Conservation (phyloP, 164 flowering plant genomes). For the grape (Vitis vinifera) region DNA sequence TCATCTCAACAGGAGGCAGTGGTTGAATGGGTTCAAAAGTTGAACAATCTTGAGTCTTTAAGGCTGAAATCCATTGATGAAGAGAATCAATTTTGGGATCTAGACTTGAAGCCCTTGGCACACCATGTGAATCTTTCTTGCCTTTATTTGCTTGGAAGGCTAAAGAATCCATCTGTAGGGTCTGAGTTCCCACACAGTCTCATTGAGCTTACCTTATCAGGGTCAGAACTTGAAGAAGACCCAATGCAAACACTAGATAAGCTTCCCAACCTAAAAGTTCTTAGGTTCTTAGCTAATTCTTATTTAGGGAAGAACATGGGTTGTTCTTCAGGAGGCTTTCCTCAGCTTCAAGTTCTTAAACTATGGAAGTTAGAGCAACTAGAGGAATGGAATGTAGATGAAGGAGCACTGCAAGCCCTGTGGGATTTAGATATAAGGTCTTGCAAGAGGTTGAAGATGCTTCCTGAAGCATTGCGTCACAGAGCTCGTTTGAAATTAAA, state of each 20-base stretch:
- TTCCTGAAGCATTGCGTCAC: too few species aligned
- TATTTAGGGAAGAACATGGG: slow-evolving; percentile 15
- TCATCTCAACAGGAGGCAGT: neutral
- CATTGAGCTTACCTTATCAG: slow-evolving; percentile 8
- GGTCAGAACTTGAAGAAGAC: slow-evolving; percentile 5
- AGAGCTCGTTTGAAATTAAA: too few species aligned
- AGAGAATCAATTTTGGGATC: slow-evolving; percentile 3
- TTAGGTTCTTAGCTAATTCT: slow-evolving; percentile 5
- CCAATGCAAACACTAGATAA: slow-evolving; percentile 17
- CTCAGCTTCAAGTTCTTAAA: slow-evolving; percentile 8
- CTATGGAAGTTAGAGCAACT: slow-evolving; percentile 11
- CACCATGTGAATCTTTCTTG: slow-evolving; percentile 2
- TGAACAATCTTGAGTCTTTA: slow-evolving; percentile 16
- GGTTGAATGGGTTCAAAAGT: slow-evolving; percentile 11
- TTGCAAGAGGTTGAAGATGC: neutral
- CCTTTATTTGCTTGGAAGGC: slow-evolving; percentile 13
- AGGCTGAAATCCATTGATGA: slow-evolving; percentile 18
- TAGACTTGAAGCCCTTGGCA: slow-evolving; percentile 8
- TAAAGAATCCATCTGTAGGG: neutral
- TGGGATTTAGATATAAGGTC: slow-evolving; percentile 14
- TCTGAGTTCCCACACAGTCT: neutral
- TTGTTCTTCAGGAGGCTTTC: slow-evolving; percentile 2
- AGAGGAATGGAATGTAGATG: slow-evolving; percentile 8
- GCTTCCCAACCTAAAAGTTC: slow-evolving; percentile 10
- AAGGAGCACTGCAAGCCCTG: slow-evolving; percentile 10